Evolutionary conservation across 108 stramenopile species (phyloP).

Genomic region (Schizochytrium sp.): DNA sequence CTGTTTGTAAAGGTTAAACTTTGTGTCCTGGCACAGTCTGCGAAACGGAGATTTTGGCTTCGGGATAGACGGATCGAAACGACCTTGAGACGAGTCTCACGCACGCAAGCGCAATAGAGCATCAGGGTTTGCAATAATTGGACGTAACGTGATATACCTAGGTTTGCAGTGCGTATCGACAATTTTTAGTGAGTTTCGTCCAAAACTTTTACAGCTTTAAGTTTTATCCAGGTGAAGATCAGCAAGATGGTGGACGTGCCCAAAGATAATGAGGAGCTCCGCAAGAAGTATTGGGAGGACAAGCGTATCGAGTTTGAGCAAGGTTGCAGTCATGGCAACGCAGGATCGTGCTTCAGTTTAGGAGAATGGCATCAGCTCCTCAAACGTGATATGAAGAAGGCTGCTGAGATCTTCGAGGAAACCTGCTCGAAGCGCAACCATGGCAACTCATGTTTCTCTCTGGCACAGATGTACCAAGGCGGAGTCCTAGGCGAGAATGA

Average conservation of each 20-base stretch:
- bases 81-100: too few relatives aligned
- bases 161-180: too few relatives aligned
- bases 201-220: too few relatives aligned
- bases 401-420: conserved; percentile 16
- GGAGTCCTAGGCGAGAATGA: neutral
- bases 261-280: conserved; percentile 39
- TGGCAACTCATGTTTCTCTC: conserved; percentile 17
- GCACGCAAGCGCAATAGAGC: too few relatives aligned
- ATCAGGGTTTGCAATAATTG: too few relatives aligned
- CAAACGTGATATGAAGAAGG: neutral
- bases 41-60: too few relatives aligned
- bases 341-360: conserved; percentile 35
- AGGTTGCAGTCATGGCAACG: neutral
- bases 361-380: conserved; percentile 43
- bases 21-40: too few relatives aligned
- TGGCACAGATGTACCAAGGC: conserved; percentile 59
- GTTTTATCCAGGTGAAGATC: neutral
- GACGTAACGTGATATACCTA: too few relatives aligned
- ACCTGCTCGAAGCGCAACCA: conserved; percentile 22
- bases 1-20: too few relatives aligned
- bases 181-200: too few relatives aligned
- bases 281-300: conserved; percentile 34
- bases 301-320: conserved; percentile 54
- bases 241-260: conserved; percentile 18
- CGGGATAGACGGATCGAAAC: too few relatives aligned